Evolutionary conservation across 345 rosid species (phyloP), one percentile per base, ranked within the genome.

Genomic region (Boechera stricta): DNA sequence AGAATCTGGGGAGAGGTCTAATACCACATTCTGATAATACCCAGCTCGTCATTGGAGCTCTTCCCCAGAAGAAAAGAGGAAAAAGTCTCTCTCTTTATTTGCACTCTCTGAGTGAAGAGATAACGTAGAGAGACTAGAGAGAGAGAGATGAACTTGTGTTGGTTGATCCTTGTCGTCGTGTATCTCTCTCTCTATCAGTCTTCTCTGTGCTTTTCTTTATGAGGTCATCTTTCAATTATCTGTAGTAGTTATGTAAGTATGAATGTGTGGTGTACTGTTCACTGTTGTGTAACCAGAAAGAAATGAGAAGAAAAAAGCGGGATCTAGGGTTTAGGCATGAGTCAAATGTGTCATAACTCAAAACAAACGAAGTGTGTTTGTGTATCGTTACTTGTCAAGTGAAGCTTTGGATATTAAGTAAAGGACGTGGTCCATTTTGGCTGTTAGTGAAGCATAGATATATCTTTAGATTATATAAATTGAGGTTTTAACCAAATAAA

Each of bases 11-110:
- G n/a, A 84, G 84, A 15, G 91, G 90, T 78, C 77, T 86, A 52
- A 89, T 54, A 44, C 93, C 90, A 80, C 88, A 86, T 87, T 86
- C 87, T 52, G 88, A 83, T 67, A 88, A 71, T 13, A 87, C 81
- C 80, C 77, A 85, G 71, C 84, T 80, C 81, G 87, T 89, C 95
- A 89, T 88, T 89, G 67, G 68, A 83, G 72, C 72, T 77, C 52
- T 73, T 28, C 11, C 4, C 13, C 24, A 31, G 64, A 56, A 42
- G 28, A 15, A 15, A 15, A 55, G 73, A 69, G 10, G 42, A 55
- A 26, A 55, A 54, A 69, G 63, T 54, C 18, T 21, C 52, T 68
- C 24, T 7, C 26, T 67, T 33, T 66, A 45, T 33, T 0, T 41
- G 51, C 52, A n/a, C 38, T 68, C 5, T 54, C 61, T 11, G 32